Base-by-base conservation (phyloP, 768 basidiomycete species). In the Clathrus columnatus region DNA sequence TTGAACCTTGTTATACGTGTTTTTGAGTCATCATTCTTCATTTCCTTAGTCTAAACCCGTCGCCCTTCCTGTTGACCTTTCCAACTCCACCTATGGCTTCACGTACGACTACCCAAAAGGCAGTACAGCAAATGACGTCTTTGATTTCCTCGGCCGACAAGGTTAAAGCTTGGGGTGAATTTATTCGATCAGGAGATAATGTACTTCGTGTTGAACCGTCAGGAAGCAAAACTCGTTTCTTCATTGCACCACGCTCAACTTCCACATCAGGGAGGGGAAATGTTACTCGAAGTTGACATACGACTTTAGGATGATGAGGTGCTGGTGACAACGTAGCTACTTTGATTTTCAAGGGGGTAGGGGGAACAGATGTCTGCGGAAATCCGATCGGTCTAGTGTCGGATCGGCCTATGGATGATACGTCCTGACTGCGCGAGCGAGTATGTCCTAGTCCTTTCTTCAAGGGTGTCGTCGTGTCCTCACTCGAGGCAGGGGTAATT, bases 281-380 rank as follows among this genome's bases (percentile, higher is more conserved):
- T 23, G 94, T 91, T 51, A 95, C 81, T 68, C 92, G 92, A 61
- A 97, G 77, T 72, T 93, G 82, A 32, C 84, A 86, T 43, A 98
- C 87, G 20, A 97, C 87, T 66, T 94, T 92, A 7, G 94, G 94
- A 68, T 98, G 94, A 66, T 98, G 93, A 21, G 93, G 94, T 7
- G 91, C 91, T 21, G 94, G 94, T 11, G 83, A 83, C 29, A 97
- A 76, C 28, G 88, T 91, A 17, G 83, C 94, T 10, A 94, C 82
- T 64, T 89, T 86, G 30, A 91, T 61, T 17, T 48, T 46, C 7
- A 59, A 10, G 4, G 60, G 42, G 52, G 23, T 17, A 50, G 52
- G 18, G 27, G 54, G 16, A n/a, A 51, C 56, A 41, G 30, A 53
- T 49, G 49, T 60, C 41, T 45, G 56, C 54, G 18, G 61, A 50